A percentile compares a stretch with the other conserved stretches of the same genome.
phyloP scores from a whole-genome alignment of 257 asterid genomes.

The Nicotiana otophora region DNA sequence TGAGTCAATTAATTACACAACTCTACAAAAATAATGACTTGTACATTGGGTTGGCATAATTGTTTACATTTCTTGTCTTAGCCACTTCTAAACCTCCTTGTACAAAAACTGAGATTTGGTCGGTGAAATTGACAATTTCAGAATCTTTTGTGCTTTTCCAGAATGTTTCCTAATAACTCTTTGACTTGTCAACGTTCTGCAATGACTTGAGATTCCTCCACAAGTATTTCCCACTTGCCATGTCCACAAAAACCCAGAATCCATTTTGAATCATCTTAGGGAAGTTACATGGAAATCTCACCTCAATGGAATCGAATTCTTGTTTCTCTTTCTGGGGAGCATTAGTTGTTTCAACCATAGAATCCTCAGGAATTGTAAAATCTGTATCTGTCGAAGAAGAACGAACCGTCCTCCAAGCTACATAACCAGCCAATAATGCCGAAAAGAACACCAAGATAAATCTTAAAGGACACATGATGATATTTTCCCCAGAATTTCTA shows the following conservation, averaged over 20 bases:
- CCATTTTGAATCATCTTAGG: conserved; percentile 32
- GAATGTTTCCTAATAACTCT: neutral
- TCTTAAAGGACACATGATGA: conserved; percentile 49
- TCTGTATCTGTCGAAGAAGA: conserved; percentile 10
- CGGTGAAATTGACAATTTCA: too few relatives aligned
- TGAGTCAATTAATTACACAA: too few relatives aligned
- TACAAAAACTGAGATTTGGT: neutral
- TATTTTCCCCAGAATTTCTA: neutral
- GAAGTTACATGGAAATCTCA: neutral
- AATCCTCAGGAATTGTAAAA: conserved; percentile 10
- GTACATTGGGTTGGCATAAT: too few relatives aligned
- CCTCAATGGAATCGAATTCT: conserved; percentile 13
- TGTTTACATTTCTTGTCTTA: too few relatives aligned
- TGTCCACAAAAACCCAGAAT: conserved; percentile 41
- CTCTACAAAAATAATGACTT: too few relatives aligned
- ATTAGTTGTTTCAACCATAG: neutral
- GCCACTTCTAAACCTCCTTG: too few relatives aligned
- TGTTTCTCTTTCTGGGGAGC: conserved; percentile 6
- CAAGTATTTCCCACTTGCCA: conserved; percentile 47
- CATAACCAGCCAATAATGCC: conserved; percentile 43
- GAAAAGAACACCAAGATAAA: conserved; percentile 50
- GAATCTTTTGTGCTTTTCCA: too few relatives aligned
- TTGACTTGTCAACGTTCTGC: conserved; percentile 8
- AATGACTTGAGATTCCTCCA: conserved; percentile 36
- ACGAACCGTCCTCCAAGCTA: conserved; percentile 39